A percentile compares a stretch with the other conserved stretches of the same genome.
Conservation (phyloP, 2,329 filamentous ascomycete genomes). For the Penicillium nordicum region DNA sequence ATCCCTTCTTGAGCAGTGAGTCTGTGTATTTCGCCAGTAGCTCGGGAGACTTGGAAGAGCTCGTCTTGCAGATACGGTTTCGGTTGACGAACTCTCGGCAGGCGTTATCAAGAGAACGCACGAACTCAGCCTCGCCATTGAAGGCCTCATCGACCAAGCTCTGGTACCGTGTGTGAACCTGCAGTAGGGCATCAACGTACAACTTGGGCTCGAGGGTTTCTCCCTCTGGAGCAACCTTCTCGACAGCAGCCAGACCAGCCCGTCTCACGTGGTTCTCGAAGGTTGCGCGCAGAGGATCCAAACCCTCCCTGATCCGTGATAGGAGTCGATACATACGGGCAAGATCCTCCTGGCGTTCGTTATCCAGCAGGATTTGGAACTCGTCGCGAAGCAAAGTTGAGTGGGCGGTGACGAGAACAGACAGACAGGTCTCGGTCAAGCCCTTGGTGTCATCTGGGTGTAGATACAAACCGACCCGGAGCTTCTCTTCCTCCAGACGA, state of each 20-base stretch:
- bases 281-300: constrained; percentile 79
- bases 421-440: constrained; percentile 83
- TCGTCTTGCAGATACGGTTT: constrained; percentile 91
- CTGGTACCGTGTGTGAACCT: constrained; percentile 91
- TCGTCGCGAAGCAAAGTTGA: constrained; percentile 84
- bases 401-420: constrained; percentile 85
- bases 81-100: constrained; percentile 98
- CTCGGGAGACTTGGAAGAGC: constrained; percentile 91
- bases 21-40: constrained; percentile 94
- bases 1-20: constrained; percentile 81
- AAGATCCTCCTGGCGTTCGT: constrained; percentile 92
- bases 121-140: constrained; percentile 93
- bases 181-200: constrained; percentile 90
- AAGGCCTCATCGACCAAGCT: constrained; percentile 89
- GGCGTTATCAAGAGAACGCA: constrained; percentile 90
- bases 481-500: constrained; percentile 86
- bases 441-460: constrained; percentile 82
- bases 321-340: constrained; percentile 93
- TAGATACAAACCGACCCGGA: constrained; percentile 85
- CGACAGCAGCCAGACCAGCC: constrained; percentile 80
- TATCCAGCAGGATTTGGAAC: constrained; percentile 89
- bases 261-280: constrained; percentile 94
- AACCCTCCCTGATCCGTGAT: constrained; percentile 80
- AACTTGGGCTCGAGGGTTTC: constrained; percentile 93
- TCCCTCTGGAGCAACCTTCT: constrained; percentile 83